Evolutionary conservation across 495 filamentous ascomycete species (phyloP).

Genomic region (Hyaloscypha hepaticicola): DNA sequence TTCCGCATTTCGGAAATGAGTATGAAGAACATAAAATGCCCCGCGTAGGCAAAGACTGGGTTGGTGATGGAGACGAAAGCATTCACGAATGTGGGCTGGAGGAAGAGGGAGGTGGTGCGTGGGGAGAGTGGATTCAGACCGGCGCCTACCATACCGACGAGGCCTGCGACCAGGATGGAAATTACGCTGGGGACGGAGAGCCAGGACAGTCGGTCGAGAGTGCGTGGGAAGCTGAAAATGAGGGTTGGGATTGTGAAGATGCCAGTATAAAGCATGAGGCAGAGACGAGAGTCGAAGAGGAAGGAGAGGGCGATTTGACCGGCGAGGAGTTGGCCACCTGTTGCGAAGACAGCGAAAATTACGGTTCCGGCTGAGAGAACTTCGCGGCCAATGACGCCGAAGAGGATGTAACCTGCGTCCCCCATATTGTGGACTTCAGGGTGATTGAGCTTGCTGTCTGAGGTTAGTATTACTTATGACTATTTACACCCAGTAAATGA

Average conservation of each 20-base stretch:
- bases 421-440: slow-evolving; percentile 72
- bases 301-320: slow-evolving; percentile 63
- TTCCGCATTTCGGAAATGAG: slow-evolving; percentile 65
- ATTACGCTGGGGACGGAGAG: slow-evolving; percentile 55
- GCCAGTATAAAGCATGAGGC: slow-evolving; percentile 58
- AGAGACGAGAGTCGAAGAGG: slow-evolving; percentile 56
- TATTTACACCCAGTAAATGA: not conserved
- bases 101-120: slow-evolving; percentile 29
- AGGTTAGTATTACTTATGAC: not conserved
- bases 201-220: slow-evolving; percentile 56
- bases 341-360: slow-evolving; percentile 66
- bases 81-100: slow-evolving; percentile 32
- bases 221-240: slow-evolving; percentile 56
- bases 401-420: slow-evolving; percentile 68
- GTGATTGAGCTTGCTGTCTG: slow-evolving; percentile 39
- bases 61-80: slow-evolving; percentile 59
- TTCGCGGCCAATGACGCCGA: slow-evolving; percentile 59
- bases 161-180: slow-evolving; percentile 54
- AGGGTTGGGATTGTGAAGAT: slow-evolving; percentile 56
- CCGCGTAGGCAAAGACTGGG: slow-evolving; percentile 63
- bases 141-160: slow-evolving; percentile 59
- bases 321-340: slow-evolving; percentile 64
- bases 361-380: slow-evolving; percentile 55
- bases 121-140: slow-evolving; percentile 30
- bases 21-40: slow-evolving; percentile 68